Evolutionary conservation across 192 early-diverging fungal genomes (phyloP).

Genomic region (Gonapodya prolifera): DNA sequence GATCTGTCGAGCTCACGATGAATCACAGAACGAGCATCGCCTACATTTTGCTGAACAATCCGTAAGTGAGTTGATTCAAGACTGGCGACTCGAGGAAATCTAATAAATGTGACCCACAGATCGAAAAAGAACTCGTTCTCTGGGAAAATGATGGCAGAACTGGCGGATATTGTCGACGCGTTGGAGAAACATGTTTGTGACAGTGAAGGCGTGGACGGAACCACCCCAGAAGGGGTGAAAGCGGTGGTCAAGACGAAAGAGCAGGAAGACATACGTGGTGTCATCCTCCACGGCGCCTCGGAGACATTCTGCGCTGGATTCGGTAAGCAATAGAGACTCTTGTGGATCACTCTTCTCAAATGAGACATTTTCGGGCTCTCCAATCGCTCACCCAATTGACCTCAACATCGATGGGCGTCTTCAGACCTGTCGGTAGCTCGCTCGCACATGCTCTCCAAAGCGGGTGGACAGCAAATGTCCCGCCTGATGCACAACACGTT

Average conservation of each 20-base stretch:
- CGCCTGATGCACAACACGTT: conserved; percentile 49
- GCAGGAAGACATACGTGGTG: neutral
- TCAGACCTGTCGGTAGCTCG: neutral
- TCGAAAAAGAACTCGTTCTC: neutral
- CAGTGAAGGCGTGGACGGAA: no score
- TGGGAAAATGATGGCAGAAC: neutral
- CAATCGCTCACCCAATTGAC: no score
- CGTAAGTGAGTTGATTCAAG: no score
- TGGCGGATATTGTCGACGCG: neutral
- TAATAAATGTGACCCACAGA: no score
- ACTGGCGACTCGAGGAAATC: no score
- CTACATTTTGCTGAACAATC: no score
- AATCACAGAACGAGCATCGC: no score
- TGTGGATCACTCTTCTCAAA: neutral
- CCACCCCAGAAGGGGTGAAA: no score
- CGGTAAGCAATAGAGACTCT: neutral
- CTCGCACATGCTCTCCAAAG: conserved; percentile 4
- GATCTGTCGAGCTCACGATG: no score
- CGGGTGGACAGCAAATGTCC: conserved; percentile 27
- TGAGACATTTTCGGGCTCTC: neutral
- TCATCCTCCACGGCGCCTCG: neutral
- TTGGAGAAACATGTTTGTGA: neutral
- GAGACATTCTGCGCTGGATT: neutral
- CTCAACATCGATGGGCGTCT: no score
- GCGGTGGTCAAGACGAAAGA: no score